phyloP scores from a whole-genome alignment of 2,329 filamentous ascomycete genomes.

The Curvularia verruculosa region DNA sequence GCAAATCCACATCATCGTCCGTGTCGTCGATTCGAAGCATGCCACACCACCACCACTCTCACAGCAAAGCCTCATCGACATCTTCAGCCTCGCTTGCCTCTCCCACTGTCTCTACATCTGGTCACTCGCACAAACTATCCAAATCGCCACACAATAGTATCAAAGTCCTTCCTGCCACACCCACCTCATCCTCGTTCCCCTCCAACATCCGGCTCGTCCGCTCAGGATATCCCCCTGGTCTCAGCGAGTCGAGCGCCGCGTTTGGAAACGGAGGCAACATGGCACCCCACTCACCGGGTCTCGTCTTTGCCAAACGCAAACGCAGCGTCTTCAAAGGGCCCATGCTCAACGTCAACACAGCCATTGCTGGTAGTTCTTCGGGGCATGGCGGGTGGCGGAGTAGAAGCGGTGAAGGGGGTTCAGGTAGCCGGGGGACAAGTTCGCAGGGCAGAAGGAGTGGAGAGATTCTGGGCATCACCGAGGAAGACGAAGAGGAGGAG shows the following conservation, averaged over 20 bases:
- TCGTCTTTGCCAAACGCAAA: slow-evolving; percentile 83
- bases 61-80: slow-evolving; percentile 93
- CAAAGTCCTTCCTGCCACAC: slow-evolving; percentile 93
- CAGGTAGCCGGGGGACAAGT: slow-evolving; percentile 57
- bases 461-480: slow-evolving; percentile 69
- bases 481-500: slow-evolving; percentile 53
- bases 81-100: slow-evolving; percentile 72
- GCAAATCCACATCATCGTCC: slow-evolving; percentile 95
- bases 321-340: slow-evolving; percentile 83
- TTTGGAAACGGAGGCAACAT: slow-evolving; percentile 62
- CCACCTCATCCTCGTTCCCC: slow-evolving; percentile 74
- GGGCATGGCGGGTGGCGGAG: slow-evolving; percentile 6
- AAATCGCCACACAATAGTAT: slow-evolving; percentile 84
- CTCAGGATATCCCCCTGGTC: slow-evolving; percentile 46
- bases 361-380: background rate
- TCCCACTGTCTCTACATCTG: slow-evolving; percentile 53
- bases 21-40: slow-evolving; percentile 92
- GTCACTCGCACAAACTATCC: slow-evolving; percentile 68
- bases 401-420: slow-evolving; percentile 16
- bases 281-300: slow-evolving; percentile 54
- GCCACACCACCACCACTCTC: slow-evolving; percentile 74
- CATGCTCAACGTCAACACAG: slow-evolving; percentile 59
- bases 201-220: slow-evolving; percentile 85
- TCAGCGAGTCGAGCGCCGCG: slow-evolving; percentile 48
- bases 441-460: slow-evolving; percentile 71